Conservation (phyloP, 192 early-diverging fungal genomes). For the Backusella circina region DNA sequence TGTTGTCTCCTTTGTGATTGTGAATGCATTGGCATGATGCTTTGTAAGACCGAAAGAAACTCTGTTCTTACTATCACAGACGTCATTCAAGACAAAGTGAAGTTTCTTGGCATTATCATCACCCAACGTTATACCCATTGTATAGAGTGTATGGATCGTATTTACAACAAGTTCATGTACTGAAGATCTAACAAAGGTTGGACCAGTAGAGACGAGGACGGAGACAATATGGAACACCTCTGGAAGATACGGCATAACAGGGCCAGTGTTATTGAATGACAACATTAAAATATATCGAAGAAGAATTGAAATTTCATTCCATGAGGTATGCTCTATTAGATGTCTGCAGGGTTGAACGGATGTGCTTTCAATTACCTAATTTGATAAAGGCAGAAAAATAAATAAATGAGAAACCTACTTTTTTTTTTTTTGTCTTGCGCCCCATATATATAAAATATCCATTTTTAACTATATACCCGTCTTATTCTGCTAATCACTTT, state of each 20-base stretch:
- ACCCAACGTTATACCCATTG: slow-evolving; percentile 42
- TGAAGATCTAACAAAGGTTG: slow-evolving; percentile 74
- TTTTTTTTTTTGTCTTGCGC: slow-evolving; percentile 18
- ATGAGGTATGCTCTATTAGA: slow-evolving; percentile 76
- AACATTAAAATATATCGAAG: slow-evolving; percentile 82
- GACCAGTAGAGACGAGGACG: slow-evolving; percentile 76
- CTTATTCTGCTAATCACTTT: slow-evolving; percentile 78
- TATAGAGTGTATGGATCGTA: slow-evolving; percentile 77
- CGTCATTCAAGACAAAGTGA: slow-evolving; percentile 60
- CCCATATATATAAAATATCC: neutral
- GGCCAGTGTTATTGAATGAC: slow-evolving; percentile 75
- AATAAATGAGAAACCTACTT: slow-evolving; percentile 51
- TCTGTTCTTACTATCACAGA: slow-evolving; percentile 75
- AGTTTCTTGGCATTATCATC: slow-evolving; percentile 49
- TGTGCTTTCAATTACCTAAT: slow-evolving; percentile 40
- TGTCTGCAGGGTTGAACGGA: slow-evolving; percentile 60
- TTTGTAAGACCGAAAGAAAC: slow-evolving; percentile 70
- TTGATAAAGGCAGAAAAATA: neutral
- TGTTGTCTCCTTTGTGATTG: slow-evolving; percentile 49
- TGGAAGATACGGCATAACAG: slow-evolving; percentile 70
- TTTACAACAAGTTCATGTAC: slow-evolving; percentile 91
- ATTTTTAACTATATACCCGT: slow-evolving; percentile 48
- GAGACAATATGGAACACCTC: slow-evolving; percentile 83
- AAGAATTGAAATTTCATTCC: slow-evolving; percentile 87
- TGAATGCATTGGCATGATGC: slow-evolving; percentile 61